phyloP scores from a whole-genome alignment of 139 green algal species.

The Picocystis salinarum region DNA sequence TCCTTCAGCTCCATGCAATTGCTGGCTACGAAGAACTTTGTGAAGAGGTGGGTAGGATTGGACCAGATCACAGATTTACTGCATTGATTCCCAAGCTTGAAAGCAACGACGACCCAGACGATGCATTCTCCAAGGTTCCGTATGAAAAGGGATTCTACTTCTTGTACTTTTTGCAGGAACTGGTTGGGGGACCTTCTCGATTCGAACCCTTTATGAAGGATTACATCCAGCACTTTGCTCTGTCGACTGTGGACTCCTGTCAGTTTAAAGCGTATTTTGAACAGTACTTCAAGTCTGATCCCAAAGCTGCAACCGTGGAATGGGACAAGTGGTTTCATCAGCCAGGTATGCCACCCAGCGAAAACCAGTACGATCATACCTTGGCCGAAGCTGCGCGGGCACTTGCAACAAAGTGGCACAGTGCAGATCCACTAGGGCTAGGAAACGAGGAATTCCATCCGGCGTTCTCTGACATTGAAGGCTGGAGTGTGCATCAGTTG shows the following conservation, averaged over 20 bases:
- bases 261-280: conserved; percentile 44
- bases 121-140: conserved; percentile 48
- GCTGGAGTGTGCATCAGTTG: conserved; percentile 35
- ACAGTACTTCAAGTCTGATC: conserved; percentile 3
- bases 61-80: conserved; percentile 29
- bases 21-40: conserved; percentile 16
- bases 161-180: conserved; percentile 54
- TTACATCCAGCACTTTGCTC: conserved; percentile 30
- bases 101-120: conserved; percentile 63
- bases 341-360: conserved; percentile 46
- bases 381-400: conserved; percentile 31
- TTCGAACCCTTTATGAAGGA: conserved; percentile 51
- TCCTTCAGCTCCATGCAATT: conserved; percentile 25
- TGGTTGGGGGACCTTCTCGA: conserved; percentile 16
- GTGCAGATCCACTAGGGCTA: conserved; percentile 10
- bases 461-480: conserved; percentile 26
- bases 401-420: conserved; percentile 50
- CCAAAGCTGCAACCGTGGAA: background rate
- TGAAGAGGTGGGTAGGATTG: conserved; percentile 23
- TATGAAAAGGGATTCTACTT: conserved; percentile 82
- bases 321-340: conserved; percentile 13
- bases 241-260: conserved; percentile 7
- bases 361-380: conserved; percentile 46
- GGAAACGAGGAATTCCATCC: background rate
- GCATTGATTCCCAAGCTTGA: conserved; percentile 29